Evolutionary conservation across 257 asterid genomes (phyloP).

Genomic region (Scutellaria baicalensis): DNA sequence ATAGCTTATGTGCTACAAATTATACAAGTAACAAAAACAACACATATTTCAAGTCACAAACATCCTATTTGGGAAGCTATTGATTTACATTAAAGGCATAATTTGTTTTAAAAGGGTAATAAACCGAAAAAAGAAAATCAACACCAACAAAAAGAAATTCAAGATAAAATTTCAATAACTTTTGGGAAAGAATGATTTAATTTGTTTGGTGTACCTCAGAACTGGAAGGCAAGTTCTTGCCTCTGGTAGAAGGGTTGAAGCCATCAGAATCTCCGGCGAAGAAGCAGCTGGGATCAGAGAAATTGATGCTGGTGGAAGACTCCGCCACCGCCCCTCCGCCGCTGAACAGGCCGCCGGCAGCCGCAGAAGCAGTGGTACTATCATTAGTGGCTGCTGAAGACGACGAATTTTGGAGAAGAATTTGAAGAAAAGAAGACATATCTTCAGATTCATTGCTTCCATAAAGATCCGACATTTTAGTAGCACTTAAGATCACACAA

Average conservation of each 20-base stretch:
- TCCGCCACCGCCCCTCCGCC: constrained; percentile 38
- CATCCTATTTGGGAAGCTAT: background rate
- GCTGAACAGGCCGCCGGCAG: constrained; percentile 28
- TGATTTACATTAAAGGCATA: background rate
- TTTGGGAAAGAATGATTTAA: background rate
- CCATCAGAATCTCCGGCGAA: constrained; percentile 48
- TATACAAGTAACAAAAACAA: too few relatives aligned
- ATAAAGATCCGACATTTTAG: constrained; percentile 64
- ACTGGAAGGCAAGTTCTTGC: constrained; percentile 30
- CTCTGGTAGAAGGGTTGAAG: constrained; percentile 37
- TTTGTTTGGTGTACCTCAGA: constrained; percentile 26
- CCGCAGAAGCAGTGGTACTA: constrained; percentile 20
- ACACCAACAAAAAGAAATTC: background rate
- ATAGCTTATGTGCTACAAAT: background rate
- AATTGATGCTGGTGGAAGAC: constrained; percentile 48
- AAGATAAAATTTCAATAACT: background rate
- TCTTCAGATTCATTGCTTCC: constrained; percentile 64
- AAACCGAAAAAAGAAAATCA: background rate
- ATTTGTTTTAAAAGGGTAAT: background rate
- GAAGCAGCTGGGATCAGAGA: constrained; percentile 57
- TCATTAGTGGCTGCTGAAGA: constrained; percentile 28
- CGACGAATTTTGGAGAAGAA: constrained; percentile 57
- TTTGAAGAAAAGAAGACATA: constrained; percentile 56
- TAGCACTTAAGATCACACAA: constrained; percentile 5
- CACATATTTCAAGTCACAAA: background rate